Evolutionary conservation across 257 asterid genomes (phyloP).

Genomic region (Fraxinus anomala): DNA sequence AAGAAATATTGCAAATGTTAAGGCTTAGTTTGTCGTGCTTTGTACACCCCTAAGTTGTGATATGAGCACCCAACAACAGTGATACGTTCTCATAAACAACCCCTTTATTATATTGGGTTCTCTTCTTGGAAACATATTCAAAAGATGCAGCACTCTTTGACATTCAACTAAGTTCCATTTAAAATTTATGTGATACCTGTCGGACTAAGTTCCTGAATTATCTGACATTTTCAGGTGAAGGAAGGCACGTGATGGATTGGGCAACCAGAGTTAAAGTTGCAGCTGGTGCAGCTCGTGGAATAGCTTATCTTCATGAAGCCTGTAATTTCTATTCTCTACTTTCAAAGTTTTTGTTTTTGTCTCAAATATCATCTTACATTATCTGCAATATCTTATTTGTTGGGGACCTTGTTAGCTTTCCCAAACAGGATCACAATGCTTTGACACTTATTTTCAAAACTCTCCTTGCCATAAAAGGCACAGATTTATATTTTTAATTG

Average conservation of each 20-base stretch:
- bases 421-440: not conserved
- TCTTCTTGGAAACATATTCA: not conserved
- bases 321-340: constrained; percentile 48
- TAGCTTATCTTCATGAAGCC: constrained; percentile 91
- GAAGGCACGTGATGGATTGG: constrained; percentile 64
- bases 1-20: not conserved
- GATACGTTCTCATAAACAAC: not conserved
- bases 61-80: not conserved
- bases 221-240: constrained; percentile 41
- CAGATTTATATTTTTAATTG: not conserved
- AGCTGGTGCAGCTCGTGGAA: constrained; percentile 89
- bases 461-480: not conserved
- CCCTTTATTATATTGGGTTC: not conserved
- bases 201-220: not conserved
- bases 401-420: not conserved
- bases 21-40: not conserved
- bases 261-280: constrained; percentile 85
- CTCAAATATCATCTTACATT: constrained; percentile 9
- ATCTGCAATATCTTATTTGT: constrained; percentile 13
- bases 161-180: not conserved
- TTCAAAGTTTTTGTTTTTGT: not conserved
- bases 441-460: not conserved
- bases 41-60: not conserved
- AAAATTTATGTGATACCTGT: not conserved
- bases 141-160: not conserved